Base-by-base conservation (phyloP, 352 stramenopile genomes). In the Phytophthora quininea region DNA sequence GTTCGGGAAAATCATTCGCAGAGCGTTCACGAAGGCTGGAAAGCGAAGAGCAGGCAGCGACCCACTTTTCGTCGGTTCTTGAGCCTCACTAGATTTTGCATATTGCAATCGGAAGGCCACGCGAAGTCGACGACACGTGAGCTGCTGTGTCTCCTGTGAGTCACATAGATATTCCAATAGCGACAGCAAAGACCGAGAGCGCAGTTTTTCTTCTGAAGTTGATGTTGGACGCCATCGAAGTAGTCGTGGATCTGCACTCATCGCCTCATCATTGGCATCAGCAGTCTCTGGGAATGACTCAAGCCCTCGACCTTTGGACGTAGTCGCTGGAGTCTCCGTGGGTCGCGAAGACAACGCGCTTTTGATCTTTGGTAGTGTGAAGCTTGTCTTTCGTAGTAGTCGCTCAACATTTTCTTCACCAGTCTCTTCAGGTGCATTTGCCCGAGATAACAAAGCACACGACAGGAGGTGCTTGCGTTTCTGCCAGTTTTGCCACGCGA, bases 401-500 rank as follows among this genome's bases (percentile, higher is more conserved):
- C 64, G 59, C 11, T 77, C 64, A 0, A 75, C 49, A 43, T 82
- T 54, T 8, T 62, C 30, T 54, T 75, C 65, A 27, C 65, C 54
- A 12, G 52, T 40, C 27, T 72, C 63, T 7, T 72, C 57, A 2
- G 43, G 2, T 12, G 47, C 58, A 8, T 40, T 69, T 2, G 63
- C 53, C 30, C 63, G 53, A 29, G 71, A 69, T 19, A 85, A 87
- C 24, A 84, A 43, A 6, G 58, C 60, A 53, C 85, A 76, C 4
- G 64, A 68, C 5, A 84, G 69, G 33, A 88, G 31, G 2, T 76
- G 73, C 60, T 91, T 91, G 7, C 85, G 73, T 31, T 83, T 86
- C 58, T 94, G 86, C 88, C 88, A 95, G 62, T 92, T 95, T 30
- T 91, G 82, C 88, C 88, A 95, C n/a, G 77, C 73, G 32, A 93